A percentile compares a stretch with the other conserved stretches of the same genome.
Conservation (phyloP, 1,284 basidiomycete genomes). For the Irpex rosettiformis region DNA sequence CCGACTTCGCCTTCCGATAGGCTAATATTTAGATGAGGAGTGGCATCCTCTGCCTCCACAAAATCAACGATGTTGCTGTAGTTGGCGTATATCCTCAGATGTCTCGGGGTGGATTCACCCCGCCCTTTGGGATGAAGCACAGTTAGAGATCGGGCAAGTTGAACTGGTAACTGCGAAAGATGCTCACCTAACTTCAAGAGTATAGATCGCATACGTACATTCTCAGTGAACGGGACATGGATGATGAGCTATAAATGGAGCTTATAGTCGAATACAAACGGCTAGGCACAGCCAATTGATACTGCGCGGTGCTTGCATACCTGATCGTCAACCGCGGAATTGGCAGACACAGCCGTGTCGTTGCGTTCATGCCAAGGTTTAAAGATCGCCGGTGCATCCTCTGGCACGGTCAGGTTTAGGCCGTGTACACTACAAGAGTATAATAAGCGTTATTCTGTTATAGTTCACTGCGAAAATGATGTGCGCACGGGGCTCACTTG, state of each 20-base stretch:
- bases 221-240: conserved; percentile 76
- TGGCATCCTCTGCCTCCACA: conserved; percentile 59
- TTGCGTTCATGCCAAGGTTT: conserved; percentile 81
- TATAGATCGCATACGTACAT: conserved; percentile 70
- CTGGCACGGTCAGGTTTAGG: conserved; percentile 71
- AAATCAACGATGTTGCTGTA: conserved; percentile 74
- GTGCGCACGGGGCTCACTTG: conserved; percentile 17
- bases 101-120: conserved; percentile 64
- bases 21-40: conserved; percentile 67
- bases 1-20: conserved; percentile 65
- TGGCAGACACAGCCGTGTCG: conserved; percentile 57
- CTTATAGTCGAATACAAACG: too few species aligned
- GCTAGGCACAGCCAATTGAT: too few species aligned
- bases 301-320: too few species aligned
- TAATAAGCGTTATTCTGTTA: background rate
- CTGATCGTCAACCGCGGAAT: conserved; percentile 80
- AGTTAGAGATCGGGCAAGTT: background rate
- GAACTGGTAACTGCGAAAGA: conserved; percentile 1
- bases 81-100: conserved; percentile 69
- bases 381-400: conserved; percentile 69
- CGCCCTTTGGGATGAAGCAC: conserved; percentile 42
- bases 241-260: conserved; percentile 58
- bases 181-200: conserved; percentile 66
- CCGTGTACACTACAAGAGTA: conserved; percentile 57
- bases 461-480: background rate